These are phyloP conservation scores for Rasamsonia emersonii DNA, from an alignment of 2,329 filamentous ascomycete genomes.

Conservation along the genomic window DNA sequence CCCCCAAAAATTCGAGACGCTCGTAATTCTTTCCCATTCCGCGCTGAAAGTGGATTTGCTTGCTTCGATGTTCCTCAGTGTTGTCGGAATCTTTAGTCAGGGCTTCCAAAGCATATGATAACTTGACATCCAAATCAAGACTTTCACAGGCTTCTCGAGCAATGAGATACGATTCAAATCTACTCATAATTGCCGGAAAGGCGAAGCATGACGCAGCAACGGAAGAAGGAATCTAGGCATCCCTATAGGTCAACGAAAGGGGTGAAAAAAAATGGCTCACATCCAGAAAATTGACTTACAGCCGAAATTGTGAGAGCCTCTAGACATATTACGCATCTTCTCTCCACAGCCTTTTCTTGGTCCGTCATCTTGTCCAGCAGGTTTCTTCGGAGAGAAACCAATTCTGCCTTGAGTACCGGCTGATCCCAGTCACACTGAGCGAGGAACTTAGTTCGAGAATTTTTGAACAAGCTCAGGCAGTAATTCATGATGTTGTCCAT, in stretches of 20 bases:
- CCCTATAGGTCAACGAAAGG: too few relatives aligned
- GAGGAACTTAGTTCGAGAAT: slow-evolving; percentile 42
- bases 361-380: slow-evolving; percentile 61
- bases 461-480: slow-evolving; percentile 65
- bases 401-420: slow-evolving; percentile 68
- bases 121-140: slow-evolving; percentile 56
- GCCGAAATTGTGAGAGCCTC: slow-evolving; percentile 69
- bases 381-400: slow-evolving; percentile 71
- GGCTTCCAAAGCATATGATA: slow-evolving; percentile 72
- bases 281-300: slow-evolving; percentile 41
- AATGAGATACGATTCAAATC: slow-evolving; percentile 74
- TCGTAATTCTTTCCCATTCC: slow-evolving; percentile 96
- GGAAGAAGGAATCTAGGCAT: slow-evolving; percentile 53
- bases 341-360: slow-evolving; percentile 38
- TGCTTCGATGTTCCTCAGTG: slow-evolving; percentile 59
- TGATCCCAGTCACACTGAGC: slow-evolving; percentile 56
- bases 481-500: slow-evolving; percentile 70
- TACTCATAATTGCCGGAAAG: slow-evolving; percentile 76
- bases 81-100: slow-evolving; percentile 90
- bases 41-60: slow-evolving; percentile 64
- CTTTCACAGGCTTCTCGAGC: slow-evolving; percentile 63
- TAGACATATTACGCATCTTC: slow-evolving; percentile 61
- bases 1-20: slow-evolving; percentile 83
- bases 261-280: neutral
- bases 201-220: slow-evolving; percentile 65